phyloP scores from a whole-genome alignment of 306 rosid species.

The Prunus mongolica region DNA sequence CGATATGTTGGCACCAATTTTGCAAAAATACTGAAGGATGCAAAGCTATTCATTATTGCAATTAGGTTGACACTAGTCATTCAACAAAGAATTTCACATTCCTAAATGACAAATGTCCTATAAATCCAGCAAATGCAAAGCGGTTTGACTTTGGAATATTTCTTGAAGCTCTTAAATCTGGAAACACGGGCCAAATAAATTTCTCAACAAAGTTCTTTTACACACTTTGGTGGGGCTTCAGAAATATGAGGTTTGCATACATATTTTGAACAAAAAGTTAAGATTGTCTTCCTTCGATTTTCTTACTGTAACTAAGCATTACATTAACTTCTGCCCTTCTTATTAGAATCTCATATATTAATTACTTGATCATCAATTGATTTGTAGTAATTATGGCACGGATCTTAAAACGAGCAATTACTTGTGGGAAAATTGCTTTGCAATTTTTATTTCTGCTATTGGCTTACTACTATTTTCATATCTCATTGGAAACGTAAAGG shows the following conservation, averaged over 20 bases:
- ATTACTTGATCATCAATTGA: background rate
- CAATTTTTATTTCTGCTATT: background rate
- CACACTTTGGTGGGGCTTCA: conserved; percentile 38
- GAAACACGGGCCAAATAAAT: background rate
- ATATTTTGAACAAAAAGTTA: no score
- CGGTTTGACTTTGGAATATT: conserved; percentile 21
- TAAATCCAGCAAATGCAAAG: background rate
- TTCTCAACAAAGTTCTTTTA: conserved; percentile 21
- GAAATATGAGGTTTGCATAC: conserved; percentile 30
- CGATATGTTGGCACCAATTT: background rate
- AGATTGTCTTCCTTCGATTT: no score
- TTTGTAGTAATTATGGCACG: conserved; percentile 4
- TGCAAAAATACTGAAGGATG: background rate
- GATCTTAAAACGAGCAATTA: conserved; percentile 9
- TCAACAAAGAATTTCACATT: background rate
- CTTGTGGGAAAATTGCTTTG: conserved; percentile 14
- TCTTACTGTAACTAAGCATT: no score
- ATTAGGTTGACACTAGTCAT: background rate
- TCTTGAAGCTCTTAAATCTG: background rate
- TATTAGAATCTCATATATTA: background rate
- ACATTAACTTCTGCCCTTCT: no score
- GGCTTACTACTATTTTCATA: conserved; percentile 6
- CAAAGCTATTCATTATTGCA: background rate
- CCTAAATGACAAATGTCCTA: background rate
- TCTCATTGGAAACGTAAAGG: conserved; percentile 13